phyloP scores from a whole-genome alignment of 2,329 filamentous ascomycete species.

The Pseudocercospora fijiensis region DNA sequence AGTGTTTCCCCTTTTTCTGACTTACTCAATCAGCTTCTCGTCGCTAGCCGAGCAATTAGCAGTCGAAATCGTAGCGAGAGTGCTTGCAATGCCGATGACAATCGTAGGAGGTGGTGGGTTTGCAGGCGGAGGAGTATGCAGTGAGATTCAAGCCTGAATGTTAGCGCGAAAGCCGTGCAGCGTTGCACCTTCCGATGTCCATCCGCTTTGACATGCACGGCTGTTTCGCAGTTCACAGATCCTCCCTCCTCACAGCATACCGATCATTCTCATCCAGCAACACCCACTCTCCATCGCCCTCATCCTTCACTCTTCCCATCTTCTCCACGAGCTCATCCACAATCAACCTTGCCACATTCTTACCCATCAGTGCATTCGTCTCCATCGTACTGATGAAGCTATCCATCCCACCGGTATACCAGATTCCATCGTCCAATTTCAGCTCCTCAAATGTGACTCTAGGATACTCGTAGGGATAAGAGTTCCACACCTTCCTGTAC shows the following conservation, averaged over 20 bases:
- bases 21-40: too few relatives aligned
- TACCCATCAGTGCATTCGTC: slow-evolving; percentile 87
- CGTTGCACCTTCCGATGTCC: neutral
- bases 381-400: slow-evolving; percentile 98
- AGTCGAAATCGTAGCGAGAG: too few relatives aligned
- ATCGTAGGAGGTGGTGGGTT: too few relatives aligned
- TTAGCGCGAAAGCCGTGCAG: too few relatives aligned
- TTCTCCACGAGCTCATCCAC: slow-evolving; percentile 47
- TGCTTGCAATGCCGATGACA: too few relatives aligned
- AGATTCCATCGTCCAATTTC: slow-evolving; percentile 65
- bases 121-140: too few relatives aligned
- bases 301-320: neutral
- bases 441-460: slow-evolving; percentile 84
- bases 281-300: slow-evolving; percentile 3
- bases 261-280: slow-evolving; percentile 7
- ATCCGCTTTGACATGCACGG: too few relatives aligned
- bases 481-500: slow-evolving; percentile 73
- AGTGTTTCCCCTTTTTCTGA: too few relatives aligned
- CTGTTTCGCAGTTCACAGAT: too few relatives aligned
- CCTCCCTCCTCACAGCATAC: slow-evolving; percentile 4
- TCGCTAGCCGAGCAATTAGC: too few relatives aligned
- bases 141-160: too few relatives aligned
- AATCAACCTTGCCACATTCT: slow-evolving; percentile 73
- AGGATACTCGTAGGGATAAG: slow-evolving; percentile 83
- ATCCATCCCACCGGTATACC: slow-evolving; percentile 72